Conservation (phyloP, 352 stramenopile genomes). For the Pythium brassicae region DNA sequence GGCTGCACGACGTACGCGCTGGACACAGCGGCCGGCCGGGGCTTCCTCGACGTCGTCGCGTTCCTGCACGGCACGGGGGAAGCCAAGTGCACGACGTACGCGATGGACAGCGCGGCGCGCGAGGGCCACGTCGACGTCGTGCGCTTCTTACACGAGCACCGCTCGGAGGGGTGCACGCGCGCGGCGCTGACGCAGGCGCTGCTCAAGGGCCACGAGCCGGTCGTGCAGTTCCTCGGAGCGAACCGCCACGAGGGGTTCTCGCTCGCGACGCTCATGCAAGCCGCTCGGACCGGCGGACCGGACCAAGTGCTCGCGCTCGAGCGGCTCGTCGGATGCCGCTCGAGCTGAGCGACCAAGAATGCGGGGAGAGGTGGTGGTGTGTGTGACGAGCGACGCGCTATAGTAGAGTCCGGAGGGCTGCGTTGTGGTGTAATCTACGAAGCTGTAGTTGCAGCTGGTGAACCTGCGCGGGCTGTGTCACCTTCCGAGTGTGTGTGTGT, state of each 20-base stretch:
- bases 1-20: constrained; percentile 11
- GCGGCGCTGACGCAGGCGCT: constrained; percentile 8
- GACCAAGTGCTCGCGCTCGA: neutral
- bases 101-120: constrained; percentile 10
- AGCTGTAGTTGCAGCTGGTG: neutral
- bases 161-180: constrained; percentile 10
- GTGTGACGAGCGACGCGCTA: too few relatives aligned
- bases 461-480: too few relatives aligned
- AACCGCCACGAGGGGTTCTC: constrained; percentile 11
- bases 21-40: constrained; percentile 4
- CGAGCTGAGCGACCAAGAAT: neutral
- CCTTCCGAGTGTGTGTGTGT: neutral
- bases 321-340: neutral
- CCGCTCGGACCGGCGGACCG: neutral
- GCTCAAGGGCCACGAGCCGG: constrained; percentile 1
- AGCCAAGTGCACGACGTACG: constrained; percentile 5
- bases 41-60: constrained; percentile 3
- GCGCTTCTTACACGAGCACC: constrained; percentile 9
- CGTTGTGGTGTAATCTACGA: neutral
- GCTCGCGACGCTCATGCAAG: constrained; percentile 4
- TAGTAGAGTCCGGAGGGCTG: neutral
- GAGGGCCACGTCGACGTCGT: constrained; percentile 10
- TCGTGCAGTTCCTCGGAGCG: constrained; percentile 7
- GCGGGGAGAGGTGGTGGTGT: neutral
- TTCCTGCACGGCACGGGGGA: constrained; percentile 5